These are phyloP conservation scores for Agarophyton chilense DNA, from an alignment of 23 red algal genomes.

Conservation along the genomic window DNA sequence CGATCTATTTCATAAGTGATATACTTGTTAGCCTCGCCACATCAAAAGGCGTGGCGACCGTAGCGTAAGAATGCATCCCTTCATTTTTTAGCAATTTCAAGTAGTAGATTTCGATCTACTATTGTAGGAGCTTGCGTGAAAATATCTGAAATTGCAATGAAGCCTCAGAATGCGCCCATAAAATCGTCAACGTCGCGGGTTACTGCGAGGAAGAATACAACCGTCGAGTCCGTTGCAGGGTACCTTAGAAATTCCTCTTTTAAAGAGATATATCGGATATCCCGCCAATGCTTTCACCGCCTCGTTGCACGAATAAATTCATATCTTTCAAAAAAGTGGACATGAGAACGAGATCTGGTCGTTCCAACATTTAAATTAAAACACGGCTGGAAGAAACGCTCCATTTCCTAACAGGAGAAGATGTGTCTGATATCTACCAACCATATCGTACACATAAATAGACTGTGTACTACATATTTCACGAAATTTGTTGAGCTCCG, in stretches of 20 bases:
- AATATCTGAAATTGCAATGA: too few relatives aligned
- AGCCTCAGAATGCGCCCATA: too few relatives aligned
- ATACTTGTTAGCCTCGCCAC: too few relatives aligned
- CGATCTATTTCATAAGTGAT: too few relatives aligned
- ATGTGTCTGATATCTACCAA: neutral
- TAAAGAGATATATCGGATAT: neutral
- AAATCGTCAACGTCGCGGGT: neutral
- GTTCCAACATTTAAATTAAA: neutral
- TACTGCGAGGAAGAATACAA: neutral
- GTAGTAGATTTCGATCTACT: too few relatives aligned
- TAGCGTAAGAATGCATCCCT: too few relatives aligned
- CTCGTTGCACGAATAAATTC: neutral
- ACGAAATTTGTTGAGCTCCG: neutral
- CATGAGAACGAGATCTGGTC: neutral
- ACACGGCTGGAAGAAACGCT: neutral
- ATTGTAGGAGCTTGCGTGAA: too few relatives aligned
- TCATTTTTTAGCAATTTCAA: too few relatives aligned
- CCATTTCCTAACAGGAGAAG: neutral
- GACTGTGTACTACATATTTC: slow-evolving; percentile 5
- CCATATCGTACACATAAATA: neutral
- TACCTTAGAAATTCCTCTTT: neutral
- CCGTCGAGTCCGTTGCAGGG: neutral
- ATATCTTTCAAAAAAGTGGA: neutral
- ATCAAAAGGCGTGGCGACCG: too few relatives aligned
- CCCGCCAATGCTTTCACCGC: neutral